These are phyloP conservation scores for Rhizopogon sp. DNA, from an alignment of 768 basidiomycete genomes.

Conservation along the genomic window DNA sequence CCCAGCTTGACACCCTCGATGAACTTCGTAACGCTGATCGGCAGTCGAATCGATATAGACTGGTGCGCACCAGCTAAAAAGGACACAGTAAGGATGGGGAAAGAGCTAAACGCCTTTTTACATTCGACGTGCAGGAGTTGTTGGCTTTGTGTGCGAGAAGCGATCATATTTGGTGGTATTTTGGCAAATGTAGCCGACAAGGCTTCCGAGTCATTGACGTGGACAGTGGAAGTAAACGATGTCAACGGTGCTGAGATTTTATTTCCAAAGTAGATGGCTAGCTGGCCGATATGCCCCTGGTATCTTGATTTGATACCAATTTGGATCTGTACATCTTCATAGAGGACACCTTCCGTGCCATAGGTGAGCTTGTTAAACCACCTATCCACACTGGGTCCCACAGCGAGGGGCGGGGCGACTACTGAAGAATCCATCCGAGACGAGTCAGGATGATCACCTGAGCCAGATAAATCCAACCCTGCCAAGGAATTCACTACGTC, in stretches of 20 bases:
- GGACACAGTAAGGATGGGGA: conserved; percentile 81
- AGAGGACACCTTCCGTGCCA: conserved; percentile 81
- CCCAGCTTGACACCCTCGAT: conserved; percentile 88
- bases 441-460: conserved; percentile 13
- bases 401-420: conserved; percentile 52
- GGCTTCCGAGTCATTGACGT: conserved; percentile 68
- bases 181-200: conserved; percentile 84
- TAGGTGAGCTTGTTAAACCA: conserved; percentile 87
- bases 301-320: conserved; percentile 96
- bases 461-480: conserved; percentile 67
- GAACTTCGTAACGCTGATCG: conserved; percentile 87
- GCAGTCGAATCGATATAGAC: conserved; percentile 76
- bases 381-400: conserved; percentile 72
- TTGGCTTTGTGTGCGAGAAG: conserved; percentile 83
- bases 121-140: conserved; percentile 94
- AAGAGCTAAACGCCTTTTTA: conserved; percentile 73
- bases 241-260: conserved; percentile 87
- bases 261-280: conserved; percentile 96
- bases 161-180: conserved; percentile 79
- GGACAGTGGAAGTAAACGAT: conserved; percentile 82
- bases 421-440: conserved; percentile 21
- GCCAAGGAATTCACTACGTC: conserved; percentile 73
- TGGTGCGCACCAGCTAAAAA: conserved; percentile 93
- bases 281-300: conserved; percentile 89
- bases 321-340: conserved; percentile 94